These are phyloP conservation scores for Solanum etuberosum DNA, from an alignment of 257 asterid genomes.

Conservation along the genomic window DNA sequence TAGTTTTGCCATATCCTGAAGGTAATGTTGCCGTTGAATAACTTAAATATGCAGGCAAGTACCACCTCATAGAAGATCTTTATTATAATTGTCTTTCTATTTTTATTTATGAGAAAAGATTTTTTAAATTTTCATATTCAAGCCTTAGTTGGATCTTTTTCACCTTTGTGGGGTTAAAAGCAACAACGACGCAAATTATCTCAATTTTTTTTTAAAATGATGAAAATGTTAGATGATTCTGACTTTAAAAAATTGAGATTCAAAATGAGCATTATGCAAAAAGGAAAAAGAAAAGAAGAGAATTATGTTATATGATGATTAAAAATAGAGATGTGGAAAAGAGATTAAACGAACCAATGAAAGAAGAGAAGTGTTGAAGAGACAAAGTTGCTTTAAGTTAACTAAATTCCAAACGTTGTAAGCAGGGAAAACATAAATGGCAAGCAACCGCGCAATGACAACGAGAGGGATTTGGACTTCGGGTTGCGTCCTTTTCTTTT, in stretches of 20 bases:
- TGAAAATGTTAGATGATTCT: background rate
- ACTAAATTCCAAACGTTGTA: background rate
- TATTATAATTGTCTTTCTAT: background rate
- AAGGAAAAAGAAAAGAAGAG: background rate
- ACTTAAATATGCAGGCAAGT: background rate
- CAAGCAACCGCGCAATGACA: background rate
- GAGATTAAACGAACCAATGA: background rate
- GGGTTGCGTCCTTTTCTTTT: background rate
- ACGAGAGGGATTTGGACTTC: background rate
- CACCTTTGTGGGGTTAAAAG: background rate
- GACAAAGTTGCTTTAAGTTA: background rate
- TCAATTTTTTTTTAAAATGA: background rate
- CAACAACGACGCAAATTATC: background rate
- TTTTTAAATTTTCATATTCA: background rate
- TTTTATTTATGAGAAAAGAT: background rate
- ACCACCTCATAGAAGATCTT: background rate
- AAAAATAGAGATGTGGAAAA: background rate
- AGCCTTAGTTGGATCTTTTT: background rate
- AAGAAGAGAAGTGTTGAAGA: background rate
- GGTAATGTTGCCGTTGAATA: background rate
- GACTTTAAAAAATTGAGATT: background rate
- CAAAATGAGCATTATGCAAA: background rate
- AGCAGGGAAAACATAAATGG: background rate
- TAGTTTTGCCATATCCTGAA: background rate
- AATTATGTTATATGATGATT: background rate